These are phyloP conservation scores for Candida silvicultrix DNA, from an alignment of 805 yeast genomes.

Conservation along the genomic window DNA sequence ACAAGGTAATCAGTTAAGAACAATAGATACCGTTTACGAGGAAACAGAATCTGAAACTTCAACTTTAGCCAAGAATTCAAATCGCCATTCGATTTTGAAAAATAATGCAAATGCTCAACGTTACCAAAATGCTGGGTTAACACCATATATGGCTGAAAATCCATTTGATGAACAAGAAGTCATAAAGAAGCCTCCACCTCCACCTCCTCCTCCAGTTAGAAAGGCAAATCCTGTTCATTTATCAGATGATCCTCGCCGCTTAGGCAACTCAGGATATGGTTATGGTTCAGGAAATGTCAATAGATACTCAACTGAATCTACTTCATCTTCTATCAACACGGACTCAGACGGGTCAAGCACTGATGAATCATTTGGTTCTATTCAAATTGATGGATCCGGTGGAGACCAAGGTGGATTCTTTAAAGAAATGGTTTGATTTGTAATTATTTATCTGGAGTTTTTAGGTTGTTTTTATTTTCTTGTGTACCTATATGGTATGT, in stretches of 20 bases:
- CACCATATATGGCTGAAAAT: slow-evolving; percentile 5
- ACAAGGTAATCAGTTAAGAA: slow-evolving; percentile 1
- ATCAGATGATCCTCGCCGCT: background rate
- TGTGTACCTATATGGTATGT: no score
- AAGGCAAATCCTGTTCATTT: background rate
- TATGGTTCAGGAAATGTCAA: slow-evolving; percentile 2
- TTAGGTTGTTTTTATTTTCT: background rate
- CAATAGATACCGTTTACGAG: slow-evolving; percentile 22
- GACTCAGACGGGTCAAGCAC: slow-evolving; percentile 18
- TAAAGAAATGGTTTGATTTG: slow-evolving; percentile 15
- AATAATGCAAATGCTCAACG: slow-evolving; percentile 3
- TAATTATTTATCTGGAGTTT: background rate
- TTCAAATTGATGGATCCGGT: slow-evolving; percentile 5
- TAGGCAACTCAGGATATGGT: background rate
- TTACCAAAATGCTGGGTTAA: slow-evolving; percentile 15
- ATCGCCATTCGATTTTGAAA: background rate
- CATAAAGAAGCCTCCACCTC: slow-evolving; percentile 10
- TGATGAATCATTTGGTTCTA: slow-evolving; percentile 15
- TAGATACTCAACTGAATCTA: slow-evolving; percentile 14
- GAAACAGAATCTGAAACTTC: slow-evolving; percentile 15
- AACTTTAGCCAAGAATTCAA: background rate
- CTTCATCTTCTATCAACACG: slow-evolving; percentile 18
- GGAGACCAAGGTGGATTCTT: slow-evolving; percentile 13
- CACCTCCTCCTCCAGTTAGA: slow-evolving; percentile 13
- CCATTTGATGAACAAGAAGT: slow-evolving; percentile 14